phyloP scores from a whole-genome alignment of 2,329 filamentous ascomycete genomes.

The Fusarium cicatricum region DNA sequence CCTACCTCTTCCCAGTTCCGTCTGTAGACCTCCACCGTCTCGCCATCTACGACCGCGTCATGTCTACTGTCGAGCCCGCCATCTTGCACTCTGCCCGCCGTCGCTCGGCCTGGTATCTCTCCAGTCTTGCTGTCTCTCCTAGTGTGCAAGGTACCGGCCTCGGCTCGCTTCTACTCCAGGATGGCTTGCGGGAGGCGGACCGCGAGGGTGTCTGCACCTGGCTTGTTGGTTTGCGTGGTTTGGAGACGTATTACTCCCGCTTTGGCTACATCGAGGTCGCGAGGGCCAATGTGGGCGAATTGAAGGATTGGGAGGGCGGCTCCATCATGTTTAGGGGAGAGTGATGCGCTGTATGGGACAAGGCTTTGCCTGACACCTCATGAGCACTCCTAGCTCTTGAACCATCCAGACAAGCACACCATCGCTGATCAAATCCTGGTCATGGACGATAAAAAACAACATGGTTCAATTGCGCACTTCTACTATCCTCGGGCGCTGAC shows the following conservation, averaged over 20 bases:
- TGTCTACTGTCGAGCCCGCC: constrained; percentile 37
- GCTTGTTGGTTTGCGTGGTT: constrained; percentile 45
- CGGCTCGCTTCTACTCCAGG: constrained; percentile 43
- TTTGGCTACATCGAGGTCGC: constrained; percentile 48
- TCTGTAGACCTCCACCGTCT: constrained; percentile 31
- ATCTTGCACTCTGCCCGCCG: constrained; percentile 43
- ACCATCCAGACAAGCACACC: background rate
- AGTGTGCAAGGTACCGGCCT: constrained; percentile 44
- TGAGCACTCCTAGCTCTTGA: too few species aligned
- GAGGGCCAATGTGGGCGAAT: constrained; percentile 47
- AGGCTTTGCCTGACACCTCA: background rate
- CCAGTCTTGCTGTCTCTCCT: constrained; percentile 46
- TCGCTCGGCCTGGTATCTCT: constrained; percentile 48
- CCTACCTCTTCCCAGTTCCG: constrained; percentile 38
- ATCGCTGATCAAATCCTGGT: background rate
- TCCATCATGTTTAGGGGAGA: constrained; percentile 50
- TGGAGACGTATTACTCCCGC: constrained; percentile 46
- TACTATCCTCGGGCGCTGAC: background rate
- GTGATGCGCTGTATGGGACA: background rate
- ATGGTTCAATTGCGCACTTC: constrained; percentile 7
- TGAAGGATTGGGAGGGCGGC: constrained; percentile 49
- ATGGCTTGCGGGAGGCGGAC: constrained; percentile 44
- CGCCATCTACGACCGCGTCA: constrained; percentile 40
- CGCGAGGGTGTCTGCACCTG: constrained; percentile 43
- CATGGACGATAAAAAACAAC: background rate